Evolutionary conservation across 2,329 filamentous ascomycete genomes (phyloP), one percentile per base, ranked within the genome.

Genomic region (Neofusicoccum cordaticola): DNA sequence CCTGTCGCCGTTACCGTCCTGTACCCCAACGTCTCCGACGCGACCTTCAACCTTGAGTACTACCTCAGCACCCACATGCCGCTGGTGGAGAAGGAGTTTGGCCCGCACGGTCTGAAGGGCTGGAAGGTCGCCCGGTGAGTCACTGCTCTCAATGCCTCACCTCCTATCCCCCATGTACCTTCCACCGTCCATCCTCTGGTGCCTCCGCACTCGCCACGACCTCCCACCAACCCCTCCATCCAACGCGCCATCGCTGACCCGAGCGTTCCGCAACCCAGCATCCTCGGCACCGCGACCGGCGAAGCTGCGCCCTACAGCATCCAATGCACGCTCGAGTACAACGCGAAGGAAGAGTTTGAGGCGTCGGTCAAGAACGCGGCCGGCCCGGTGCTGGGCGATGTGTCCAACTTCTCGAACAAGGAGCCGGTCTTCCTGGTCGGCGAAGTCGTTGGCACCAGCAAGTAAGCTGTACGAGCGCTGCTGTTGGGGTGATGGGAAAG

Each of bases 31-130:
- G 64, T 57, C 50, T 45, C 51, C 60, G 75, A 74, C 45, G 69
- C 70, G 63, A 73, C 71, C 31, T 78, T 78, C 73, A 69, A 78
- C 68, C 75, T 78, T 69, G 73, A 75, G 66, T 77, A 78, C 67
- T 78, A 78, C 72, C 70, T 75, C 64, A 66, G 66, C 51, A 73
- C 72, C 13, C 75, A 78, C 71, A 78, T 78, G 76, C 75, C 75
- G 1, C 66, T 78, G 51, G 76, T 75, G 8, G 63, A 69, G 56
- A 65, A 73, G 62, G 68, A 72, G 35, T 77, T 75, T 72, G 66
- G 48, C 48, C 66, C 65, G 3, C 67, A 67, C 64, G 76, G 75
- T 51, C 66, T 77, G 50, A 76, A 71, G 64, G 67, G 67, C 64
- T 76, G 44, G 31, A 52, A 45, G 19, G 64, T 65, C 6, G 37